Evolutionary conservation across 371 early-diverging fungal species (phyloP).

Genomic region (Mucor velutinosus): DNA sequence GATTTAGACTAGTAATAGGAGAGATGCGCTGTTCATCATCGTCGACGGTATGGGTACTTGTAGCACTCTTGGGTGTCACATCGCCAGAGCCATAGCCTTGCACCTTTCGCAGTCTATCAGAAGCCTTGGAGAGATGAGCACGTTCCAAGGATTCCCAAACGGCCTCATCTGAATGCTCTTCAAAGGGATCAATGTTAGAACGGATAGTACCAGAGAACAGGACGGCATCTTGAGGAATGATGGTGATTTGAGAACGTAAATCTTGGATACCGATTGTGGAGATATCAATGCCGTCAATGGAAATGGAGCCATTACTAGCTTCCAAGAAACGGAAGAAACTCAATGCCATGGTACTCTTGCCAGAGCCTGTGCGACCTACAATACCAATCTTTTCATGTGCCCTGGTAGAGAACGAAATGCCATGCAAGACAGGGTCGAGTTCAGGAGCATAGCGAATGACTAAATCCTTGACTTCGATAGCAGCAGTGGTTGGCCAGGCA

Average conservation of each 20-base stretch:
- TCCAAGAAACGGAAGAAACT: conserved; percentile 81
- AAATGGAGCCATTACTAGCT: conserved; percentile 68
- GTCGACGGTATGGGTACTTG: conserved; percentile 31
- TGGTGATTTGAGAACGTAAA: conserved; percentile 72
- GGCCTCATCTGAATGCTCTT: conserved; percentile 59
- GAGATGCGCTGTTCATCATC: conserved; percentile 34
- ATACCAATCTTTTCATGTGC: conserved; percentile 79
- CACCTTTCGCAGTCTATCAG: conserved; percentile 14
- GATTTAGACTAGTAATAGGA: conserved; percentile 60
- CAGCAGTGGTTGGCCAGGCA: conserved; percentile 77
- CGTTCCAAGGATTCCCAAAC: conserved; percentile 73
- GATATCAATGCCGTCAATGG: conserved; percentile 81
- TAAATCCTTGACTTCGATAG: conserved; percentile 66
- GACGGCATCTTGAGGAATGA: conserved; percentile 87
- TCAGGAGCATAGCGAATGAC: conserved; percentile 68
- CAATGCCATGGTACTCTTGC: conserved; percentile 78
- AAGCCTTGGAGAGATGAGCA: conserved; percentile 42
- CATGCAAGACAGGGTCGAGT: conserved; percentile 67
- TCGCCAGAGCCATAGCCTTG: not conserved
- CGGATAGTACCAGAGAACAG: conserved; percentile 79
- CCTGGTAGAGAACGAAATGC: conserved; percentile 63
- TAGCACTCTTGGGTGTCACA: conserved; percentile 6
- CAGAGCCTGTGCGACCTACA: conserved; percentile 80
- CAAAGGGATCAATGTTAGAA: conserved; percentile 74
- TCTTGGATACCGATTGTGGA: conserved; percentile 69